Evolutionary conservation across 805 yeast genomes (phyloP).

Genomic region (Barnettozyma siamensis): DNA sequence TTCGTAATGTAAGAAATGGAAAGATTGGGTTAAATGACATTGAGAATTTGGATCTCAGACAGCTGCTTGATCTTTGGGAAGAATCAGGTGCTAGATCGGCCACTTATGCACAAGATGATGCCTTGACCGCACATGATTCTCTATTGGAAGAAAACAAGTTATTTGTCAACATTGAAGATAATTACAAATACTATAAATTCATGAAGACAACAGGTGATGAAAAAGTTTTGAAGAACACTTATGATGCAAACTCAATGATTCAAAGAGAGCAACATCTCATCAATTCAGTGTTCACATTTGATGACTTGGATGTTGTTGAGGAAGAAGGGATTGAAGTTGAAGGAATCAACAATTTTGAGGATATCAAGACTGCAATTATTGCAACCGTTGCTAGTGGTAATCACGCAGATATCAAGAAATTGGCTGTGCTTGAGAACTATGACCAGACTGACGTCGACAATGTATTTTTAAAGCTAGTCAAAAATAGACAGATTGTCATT

Average conservation of each 20-base stretch:
- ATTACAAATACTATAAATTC: slow-evolving; percentile 41
- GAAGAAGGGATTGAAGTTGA: background rate
- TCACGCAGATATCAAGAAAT: slow-evolving; percentile 23
- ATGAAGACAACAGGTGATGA: slow-evolving; percentile 26
- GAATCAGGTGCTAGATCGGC: slow-evolving; percentile 34
- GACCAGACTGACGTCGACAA: slow-evolving; percentile 44
- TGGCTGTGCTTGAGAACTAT: slow-evolving; percentile 32
- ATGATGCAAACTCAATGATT: slow-evolving; percentile 59
- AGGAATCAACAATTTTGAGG: slow-evolving; percentile 17
- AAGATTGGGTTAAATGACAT: slow-evolving; percentile 44
- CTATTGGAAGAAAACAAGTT: slow-evolving; percentile 19
- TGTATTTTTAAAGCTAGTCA: slow-evolving; percentile 37
- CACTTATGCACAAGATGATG: background rate
- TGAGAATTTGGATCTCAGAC: slow-evolving; percentile 42
- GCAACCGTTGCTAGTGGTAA: slow-evolving; percentile 28
- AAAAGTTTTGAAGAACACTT: slow-evolving; percentile 28
- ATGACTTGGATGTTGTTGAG: background rate
- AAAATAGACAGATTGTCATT: slow-evolving; percentile 48
- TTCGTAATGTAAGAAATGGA: slow-evolving; percentile 53
- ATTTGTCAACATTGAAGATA: slow-evolving; percentile 39
- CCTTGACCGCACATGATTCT: background rate
- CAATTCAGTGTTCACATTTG: slow-evolving; percentile 37
- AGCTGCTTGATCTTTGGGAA: slow-evolving; percentile 62
- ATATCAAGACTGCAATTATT: slow-evolving; percentile 28
- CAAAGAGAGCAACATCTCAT: slow-evolving; percentile 58